These are phyloP conservation scores for Crucihimalaya himalaica DNA, from an alignment of 345 rosid species.

Conservation along the genomic window DNA sequence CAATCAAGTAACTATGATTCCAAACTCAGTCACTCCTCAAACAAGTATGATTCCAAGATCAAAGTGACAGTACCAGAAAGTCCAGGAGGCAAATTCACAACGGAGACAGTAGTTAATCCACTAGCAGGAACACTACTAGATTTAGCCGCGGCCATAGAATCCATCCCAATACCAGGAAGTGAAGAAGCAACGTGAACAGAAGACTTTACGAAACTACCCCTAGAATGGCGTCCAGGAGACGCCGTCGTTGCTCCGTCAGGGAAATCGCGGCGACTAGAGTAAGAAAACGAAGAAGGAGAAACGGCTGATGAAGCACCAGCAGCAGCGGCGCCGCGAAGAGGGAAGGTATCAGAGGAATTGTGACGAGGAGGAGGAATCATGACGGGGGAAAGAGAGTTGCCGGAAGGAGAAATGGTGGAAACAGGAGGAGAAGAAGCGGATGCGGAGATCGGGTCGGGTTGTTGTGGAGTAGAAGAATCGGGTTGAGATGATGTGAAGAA, in stretches of 20 bases:
- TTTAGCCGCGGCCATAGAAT: constrained; percentile 41
- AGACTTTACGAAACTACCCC: constrained; percentile 42
- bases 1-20: background rate
- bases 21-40: background rate
- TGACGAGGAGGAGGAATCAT: constrained; percentile 92
- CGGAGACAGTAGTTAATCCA: constrained; percentile 71
- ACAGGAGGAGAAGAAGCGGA: constrained; percentile 40
- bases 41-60: background rate
- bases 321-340: constrained; percentile 34
- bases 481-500: constrained; percentile 62
- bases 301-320: constrained; percentile 25
- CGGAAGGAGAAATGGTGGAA: constrained; percentile 55
- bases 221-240: constrained; percentile 47
- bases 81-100: constrained; percentile 60
- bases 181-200: constrained; percentile 42
- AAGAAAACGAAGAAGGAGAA: constrained; percentile 49
- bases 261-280: constrained; percentile 40
- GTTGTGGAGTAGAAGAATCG: constrained; percentile 44
- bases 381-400: constrained; percentile 75
- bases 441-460: constrained; percentile 42
- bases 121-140: constrained; percentile 72
- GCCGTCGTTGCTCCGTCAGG: constrained; percentile 43
- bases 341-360: constrained; percentile 53
- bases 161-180: constrained; percentile 47
- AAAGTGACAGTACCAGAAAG: constrained; percentile 48